Conservation (phyloP, 2,329 filamentous ascomycete genomes). For the Diaporthe longicolla region DNA sequence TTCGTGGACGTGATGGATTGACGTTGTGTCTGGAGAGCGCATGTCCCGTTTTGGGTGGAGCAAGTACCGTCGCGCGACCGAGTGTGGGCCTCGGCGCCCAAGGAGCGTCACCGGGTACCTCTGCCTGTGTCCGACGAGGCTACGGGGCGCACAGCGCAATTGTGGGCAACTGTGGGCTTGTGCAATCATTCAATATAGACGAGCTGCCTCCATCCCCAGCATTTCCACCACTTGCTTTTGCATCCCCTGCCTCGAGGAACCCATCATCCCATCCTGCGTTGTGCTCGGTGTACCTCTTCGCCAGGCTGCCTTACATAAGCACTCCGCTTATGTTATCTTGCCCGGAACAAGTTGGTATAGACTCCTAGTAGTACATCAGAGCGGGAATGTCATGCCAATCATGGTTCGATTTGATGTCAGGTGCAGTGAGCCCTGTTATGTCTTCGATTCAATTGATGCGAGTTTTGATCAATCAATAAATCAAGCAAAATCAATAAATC, state of each 20-base stretch:
- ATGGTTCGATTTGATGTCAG: background rate
- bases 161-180: constrained; percentile 2
- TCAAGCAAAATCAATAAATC: background rate
- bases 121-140: constrained; percentile 28
- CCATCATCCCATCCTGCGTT: background rate
- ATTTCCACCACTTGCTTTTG: background rate
- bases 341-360: background rate
- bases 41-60: constrained; percentile 39
- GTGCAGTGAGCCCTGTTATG: background rate
- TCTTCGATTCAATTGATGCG: background rate
- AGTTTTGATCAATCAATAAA: background rate
- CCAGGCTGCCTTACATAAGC: constrained; percentile 18
- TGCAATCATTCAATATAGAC: background rate
- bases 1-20: constrained; percentile 67
- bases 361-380: background rate
- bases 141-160: constrained; percentile 9
- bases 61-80: constrained; percentile 39
- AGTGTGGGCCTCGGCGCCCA: constrained; percentile 33
- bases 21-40: constrained; percentile 64
- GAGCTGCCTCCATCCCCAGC: background rate
- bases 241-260: background rate
- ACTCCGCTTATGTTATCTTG: constrained; percentile 16
- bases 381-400: background rate
- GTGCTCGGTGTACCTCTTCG: background rate
- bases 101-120: constrained; percentile 32